Base-by-base conservation (phyloP, 306 rosid genomes). In the Rubus parviflorus region DNA sequence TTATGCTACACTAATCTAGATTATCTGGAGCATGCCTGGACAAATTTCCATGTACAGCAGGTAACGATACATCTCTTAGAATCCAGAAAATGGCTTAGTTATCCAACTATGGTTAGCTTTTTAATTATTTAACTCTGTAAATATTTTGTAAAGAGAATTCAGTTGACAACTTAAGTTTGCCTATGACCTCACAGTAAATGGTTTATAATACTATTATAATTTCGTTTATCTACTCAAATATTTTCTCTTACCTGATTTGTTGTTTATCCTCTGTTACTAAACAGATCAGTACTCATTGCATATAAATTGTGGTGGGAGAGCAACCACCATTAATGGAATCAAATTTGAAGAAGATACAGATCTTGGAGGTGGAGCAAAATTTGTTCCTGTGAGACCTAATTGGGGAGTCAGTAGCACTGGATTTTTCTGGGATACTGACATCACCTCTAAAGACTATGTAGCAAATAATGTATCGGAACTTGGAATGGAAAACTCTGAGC, bases 331-430 rank as follows among this genome's bases (percentile, higher is more conserved):
- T 6, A 82, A 82, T 75, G 70, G 73, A 65, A 40, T 79, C 52
- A 71, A 47, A 58, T 87, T 79, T 45, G 11, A 79, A 38, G 89
- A 75, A 56, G 90, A 90, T 82, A 80, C 72, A 47, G 73, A 79
- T 35, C 6, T 43, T 8, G 89, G 88, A 42, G 89, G 90, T 35
- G 74, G 85, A 51, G 87, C 96, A 77, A 84, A 81, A 22, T 82
- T 67, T 77, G 81, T 68, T 76, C 75, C 75, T 6, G 0, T 3
- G n/a, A 16, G 4, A 68, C 69, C 64, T 9, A 57, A 51, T 17
- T 88, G 95, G 95, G 92, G 92, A 6, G 74, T 88, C 38, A 86
- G 95, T 82, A 77, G 86, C 71, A 86, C 85, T 10, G 90, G 79
- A 66, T 60, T 90, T 85, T 43, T 13, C 56, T 87, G 54, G 84